phyloP scores from a whole-genome alignment of 345 rosid genomes.

The Gossypium ekmanianum region DNA sequence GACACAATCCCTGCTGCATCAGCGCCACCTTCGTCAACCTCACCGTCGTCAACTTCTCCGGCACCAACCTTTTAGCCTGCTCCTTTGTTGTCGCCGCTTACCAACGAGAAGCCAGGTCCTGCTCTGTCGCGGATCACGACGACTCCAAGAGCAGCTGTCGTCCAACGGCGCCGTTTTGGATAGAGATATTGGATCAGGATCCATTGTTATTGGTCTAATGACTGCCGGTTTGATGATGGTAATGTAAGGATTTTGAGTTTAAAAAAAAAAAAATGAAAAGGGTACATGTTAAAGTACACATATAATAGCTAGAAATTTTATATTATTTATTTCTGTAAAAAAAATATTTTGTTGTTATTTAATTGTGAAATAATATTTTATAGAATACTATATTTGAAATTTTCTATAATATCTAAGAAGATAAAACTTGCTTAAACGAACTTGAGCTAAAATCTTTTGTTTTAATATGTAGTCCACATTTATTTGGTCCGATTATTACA shows the following conservation, averaged over 20 bases:
- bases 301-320: too few relatives aligned
- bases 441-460: accelerated
- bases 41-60: background rate
- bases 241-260: background rate
- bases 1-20: background rate
- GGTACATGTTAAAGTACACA: too few relatives aligned
- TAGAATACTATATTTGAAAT: too few relatives aligned
- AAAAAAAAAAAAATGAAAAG: too few relatives aligned
- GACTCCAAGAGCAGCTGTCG: background rate
- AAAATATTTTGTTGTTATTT: too few relatives aligned
- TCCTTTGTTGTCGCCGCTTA: background rate
- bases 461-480: too few relatives aligned
- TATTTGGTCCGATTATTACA: too few relatives aligned
- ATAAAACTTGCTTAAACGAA: too few relatives aligned
- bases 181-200: constrained; percentile 18
- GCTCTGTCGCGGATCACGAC: background rate
- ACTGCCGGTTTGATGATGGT: constrained; percentile 16
- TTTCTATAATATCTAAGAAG: too few relatives aligned
- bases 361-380: too few relatives aligned
- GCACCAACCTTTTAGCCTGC: background rate
- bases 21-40: background rate
- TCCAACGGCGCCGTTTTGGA: constrained; percentile 2
- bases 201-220: constrained; percentile 9
- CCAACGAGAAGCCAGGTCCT: background rate
- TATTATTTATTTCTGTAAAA: too few relatives aligned